phyloP scores from a whole-genome alignment of 176 grass and related monocot genomes.

The Pharus latifolius region DNA sequence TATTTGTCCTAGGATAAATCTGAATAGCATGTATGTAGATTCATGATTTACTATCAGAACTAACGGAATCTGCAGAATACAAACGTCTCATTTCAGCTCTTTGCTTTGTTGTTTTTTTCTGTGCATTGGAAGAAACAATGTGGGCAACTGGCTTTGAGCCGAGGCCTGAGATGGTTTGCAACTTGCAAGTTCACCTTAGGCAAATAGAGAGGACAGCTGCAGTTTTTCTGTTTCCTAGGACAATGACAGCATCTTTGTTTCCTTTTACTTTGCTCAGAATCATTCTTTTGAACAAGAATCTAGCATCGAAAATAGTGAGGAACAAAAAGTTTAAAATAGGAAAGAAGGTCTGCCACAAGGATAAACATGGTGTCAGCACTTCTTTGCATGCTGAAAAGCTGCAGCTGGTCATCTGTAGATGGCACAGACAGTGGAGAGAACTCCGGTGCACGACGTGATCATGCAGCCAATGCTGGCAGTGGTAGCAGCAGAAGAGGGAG shows the following conservation, averaged over 20 bases:
- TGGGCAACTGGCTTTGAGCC: background rate
- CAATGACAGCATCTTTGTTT: background rate
- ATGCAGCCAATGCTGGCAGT: background rate
- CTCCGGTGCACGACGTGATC: background rate
- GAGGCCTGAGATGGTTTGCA: background rate
- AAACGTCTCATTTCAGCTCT: background rate
- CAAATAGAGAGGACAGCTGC: too few species aligned
- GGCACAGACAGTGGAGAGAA: background rate
- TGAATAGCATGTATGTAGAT: background rate
- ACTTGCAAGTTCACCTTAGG: background rate
- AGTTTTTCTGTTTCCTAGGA: background rate
- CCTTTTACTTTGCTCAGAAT: background rate
- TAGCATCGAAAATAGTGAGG: background rate
- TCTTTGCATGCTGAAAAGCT: background rate
- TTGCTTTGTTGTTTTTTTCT: background rate
- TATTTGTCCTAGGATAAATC: background rate
- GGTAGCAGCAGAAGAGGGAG: background rate
- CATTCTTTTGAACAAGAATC: conserved; percentile 5
- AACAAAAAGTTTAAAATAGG: background rate
- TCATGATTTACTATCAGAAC: background rate
- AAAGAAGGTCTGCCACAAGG: background rate
- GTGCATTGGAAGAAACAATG: too few species aligned
- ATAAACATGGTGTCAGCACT: background rate
- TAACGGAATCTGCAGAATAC: background rate
- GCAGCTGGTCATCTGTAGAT: background rate